Evolutionary conservation across 768 basidiomycete species (phyloP).

Genomic region (Lepiota brunneoincarnata): DNA sequence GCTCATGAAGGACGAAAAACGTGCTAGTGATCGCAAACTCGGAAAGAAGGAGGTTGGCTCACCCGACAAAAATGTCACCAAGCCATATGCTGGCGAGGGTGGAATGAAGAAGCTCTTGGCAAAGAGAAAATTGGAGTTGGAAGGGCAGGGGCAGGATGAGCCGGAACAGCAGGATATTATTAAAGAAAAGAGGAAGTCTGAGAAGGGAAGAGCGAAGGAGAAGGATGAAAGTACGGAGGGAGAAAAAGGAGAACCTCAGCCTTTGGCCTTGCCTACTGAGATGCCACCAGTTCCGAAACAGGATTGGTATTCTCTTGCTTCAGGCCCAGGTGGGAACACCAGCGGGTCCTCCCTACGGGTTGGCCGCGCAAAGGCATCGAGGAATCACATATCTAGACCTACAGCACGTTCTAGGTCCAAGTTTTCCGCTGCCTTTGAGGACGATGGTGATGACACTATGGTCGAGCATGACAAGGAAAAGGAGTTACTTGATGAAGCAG

Average conservation of each 20-base stretch:
- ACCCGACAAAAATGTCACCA: conserved; percentile 49
- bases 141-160: conserved; percentile 37
- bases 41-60: conserved; percentile 37
- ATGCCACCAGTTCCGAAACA: conserved; percentile 23
- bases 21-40: conserved; percentile 40
- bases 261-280: background rate
- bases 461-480: conserved; percentile 42
- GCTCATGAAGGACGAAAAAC: conserved; percentile 59
- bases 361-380: conserved; percentile 53
- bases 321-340: conserved; percentile 21
- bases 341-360: conserved; percentile 61
- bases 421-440: conserved; percentile 67
- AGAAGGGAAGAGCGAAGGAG: conserved; percentile 12
- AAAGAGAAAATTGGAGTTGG: conserved; percentile 55
- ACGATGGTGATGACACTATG: conserved; percentile 43
- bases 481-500: conserved; percentile 50
- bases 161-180: conserved; percentile 23
- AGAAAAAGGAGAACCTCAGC: background rate
- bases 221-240: conserved; percentile 14
- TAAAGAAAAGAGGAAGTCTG: conserved; percentile 13
- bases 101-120: conserved; percentile 78
- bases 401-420: conserved; percentile 41
- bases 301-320: conserved; percentile 31
- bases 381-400: conserved; percentile 63
- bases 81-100: conserved; percentile 78